Percentiles rank a stretch among this genome's conserved stretches.
These are phyloP conservation scores for Hymenoscyphus albidus DNA, from an alignment of 2,329 filamentous ascomycete species.

Conservation along the genomic window DNA sequence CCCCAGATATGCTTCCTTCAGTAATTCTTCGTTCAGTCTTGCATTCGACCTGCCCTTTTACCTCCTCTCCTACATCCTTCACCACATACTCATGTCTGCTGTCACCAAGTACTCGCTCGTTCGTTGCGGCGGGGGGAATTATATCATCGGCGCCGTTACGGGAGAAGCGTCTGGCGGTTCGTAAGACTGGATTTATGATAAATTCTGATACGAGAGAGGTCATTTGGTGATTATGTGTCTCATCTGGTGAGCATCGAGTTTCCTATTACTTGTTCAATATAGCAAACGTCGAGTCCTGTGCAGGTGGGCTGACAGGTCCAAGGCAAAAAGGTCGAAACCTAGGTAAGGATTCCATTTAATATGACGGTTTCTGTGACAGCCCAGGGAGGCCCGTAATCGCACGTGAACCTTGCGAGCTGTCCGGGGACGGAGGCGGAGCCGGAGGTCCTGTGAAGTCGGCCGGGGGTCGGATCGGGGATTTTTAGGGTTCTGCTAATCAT, in stretches of 20 bases:
- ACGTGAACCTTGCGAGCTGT: background rate
- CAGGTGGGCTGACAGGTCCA: background rate
- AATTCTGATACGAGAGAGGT: conserved; percentile 61
- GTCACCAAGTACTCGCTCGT: conserved; percentile 15
- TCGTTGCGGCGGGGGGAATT: conserved; percentile 29
- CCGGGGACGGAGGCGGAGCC: background rate
- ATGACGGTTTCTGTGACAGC: conserved; percentile 1
- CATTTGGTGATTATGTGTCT: conserved; percentile 43
- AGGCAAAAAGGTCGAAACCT: background rate
- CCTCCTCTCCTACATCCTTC: conserved; percentile 26
- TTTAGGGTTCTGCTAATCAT: background rate
- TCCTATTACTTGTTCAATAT: background rate
- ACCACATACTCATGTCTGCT: conserved; percentile 24
- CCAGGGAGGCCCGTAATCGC: background rate
- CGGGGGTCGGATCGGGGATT: background rate
- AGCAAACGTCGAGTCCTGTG: conserved; percentile 3
- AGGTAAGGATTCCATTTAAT: background rate
- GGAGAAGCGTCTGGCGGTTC: conserved; percentile 63
- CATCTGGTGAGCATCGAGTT: conserved; percentile 12
- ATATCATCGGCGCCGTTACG: conserved; percentile 37
- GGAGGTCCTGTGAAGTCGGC: background rate
- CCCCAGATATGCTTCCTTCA: conserved; percentile 17
- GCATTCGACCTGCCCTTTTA: conserved; percentile 15
- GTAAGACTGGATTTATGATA: conserved; percentile 62
- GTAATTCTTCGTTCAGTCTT: conserved; percentile 1